Evolutionary conservation across 2,329 filamentous ascomycete genomes (phyloP), one percentile per base, ranked within the genome.

Genomic region (Huntiella bhutanensis): DNA sequence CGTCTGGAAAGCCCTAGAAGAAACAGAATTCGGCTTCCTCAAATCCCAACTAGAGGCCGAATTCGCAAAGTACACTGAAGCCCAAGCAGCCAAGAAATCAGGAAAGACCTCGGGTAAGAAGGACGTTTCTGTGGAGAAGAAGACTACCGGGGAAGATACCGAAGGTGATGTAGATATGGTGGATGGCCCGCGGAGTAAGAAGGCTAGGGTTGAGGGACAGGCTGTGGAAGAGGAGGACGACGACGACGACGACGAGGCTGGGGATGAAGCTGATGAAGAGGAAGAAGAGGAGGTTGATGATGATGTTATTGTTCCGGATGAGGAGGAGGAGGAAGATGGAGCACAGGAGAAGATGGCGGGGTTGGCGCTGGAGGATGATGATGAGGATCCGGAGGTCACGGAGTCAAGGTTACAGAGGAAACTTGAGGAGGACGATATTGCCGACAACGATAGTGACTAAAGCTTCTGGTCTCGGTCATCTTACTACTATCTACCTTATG

Each of bases 1-100:
- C 57, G 80, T 91, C 36, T 77, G 87, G 56, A 75, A 77, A 43
- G 82, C 82, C 0, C 68, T 91, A 41, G 75, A 81, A n/a, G 78
- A 83, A 34, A 72, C 78, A 41, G 83, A 88, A 58, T 83, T 83
- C 42, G 69, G 68, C n/a, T 86, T 87, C 57, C 65, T 84, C 47
- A 71, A 73, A 11, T 66, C 66, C 47, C 68, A 75, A 33, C 64
- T 88, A 32, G 79, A 88, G 60, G 78, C 75, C 4, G 83, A 88
- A 60, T 79, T 86, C 57, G 72, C 74, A 37, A 85, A 82, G 58
- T 85, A 82, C 67, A 82, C 77, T 56, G 71, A 78, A 52, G 73
- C 77, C 48, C 79, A 84, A 58, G 75, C 77, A 15, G 76, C 79
- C 48, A 86, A 86, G 62, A 76, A 80, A 45, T 83, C 77, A 53